Evolutionary conservation across 148 eudicot species (phyloP), one percentile per base, ranked within the genome.

Genomic region (Persicaria maculosa): DNA sequence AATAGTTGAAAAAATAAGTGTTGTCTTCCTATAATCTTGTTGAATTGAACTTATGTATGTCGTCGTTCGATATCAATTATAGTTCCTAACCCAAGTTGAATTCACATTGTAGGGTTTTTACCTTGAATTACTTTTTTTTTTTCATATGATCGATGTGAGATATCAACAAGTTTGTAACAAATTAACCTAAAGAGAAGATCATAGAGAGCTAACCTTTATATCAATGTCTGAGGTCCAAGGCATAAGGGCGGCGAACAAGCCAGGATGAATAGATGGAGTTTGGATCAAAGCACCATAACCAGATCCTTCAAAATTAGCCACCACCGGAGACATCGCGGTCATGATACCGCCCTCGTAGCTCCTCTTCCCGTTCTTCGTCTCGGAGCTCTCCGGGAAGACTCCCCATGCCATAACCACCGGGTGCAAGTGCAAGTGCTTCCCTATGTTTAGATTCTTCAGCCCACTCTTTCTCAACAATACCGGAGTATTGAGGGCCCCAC

Each of bases 251-350:
- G 85, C 81, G 73, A 79, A 77, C 50, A 71, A 52, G 19, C 77
- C 87, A 2, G 87, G 87, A 10, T 91, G 97, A 46, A 91, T 44
- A 0, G 90, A 59, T 1, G 97, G 97, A 3, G 94, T 91, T 73
- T 91, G 97, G 9, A 91, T 81, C 14, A 91, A 74, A 0, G 87
- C 88, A 0, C 85, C 86, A 61, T 87, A 82, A 10, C 88, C 88
- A 0, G 89, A 80, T 72, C 80, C 20, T 74, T 3, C 31, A 74
- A 74, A 4, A 81, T 44, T 69, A 7, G 47, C 72, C 48, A 69
- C 72, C 20, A 44, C 47, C 5, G 72, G 48, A 19, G 50, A 44
- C 72, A 69, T 46, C 2, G 48, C 31, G 8, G 87, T 85, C 14
- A 85, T 80, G 50, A 85, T 82, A 0, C 81, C 87, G 16, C 87